Base-by-base conservation (phyloP, 208 protist genomes). In the Leptomonas pyrrhocoris region DNA sequence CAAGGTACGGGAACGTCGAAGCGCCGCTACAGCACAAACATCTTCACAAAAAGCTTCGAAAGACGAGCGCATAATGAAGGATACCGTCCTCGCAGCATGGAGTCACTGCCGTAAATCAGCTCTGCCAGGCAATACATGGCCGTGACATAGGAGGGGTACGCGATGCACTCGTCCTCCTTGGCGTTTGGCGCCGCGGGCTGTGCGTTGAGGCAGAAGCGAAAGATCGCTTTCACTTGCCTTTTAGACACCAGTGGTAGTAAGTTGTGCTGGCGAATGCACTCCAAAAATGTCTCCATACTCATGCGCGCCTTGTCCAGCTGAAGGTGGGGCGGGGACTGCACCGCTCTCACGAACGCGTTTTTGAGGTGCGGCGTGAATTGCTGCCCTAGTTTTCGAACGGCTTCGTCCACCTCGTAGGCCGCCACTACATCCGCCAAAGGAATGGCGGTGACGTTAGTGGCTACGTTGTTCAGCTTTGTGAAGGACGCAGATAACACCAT, bases 11-110 rank as follows among this genome's bases (percentile, higher is more conserved):
- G 16, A 4, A 16, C 25, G 5, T 21, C 15, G 11, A 34, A 16
- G 45, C 23, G 51, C n/a, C 23, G 5, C 49, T 23, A 73, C 8
- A 93, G 59, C 13, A 93, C 38, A 63, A 85, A 89, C 84, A 90
- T 90, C 63, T 87, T 90, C 2, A 85, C 65, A 13, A 93, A 65
- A 19, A 93, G 80, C 64, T 89, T 90, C 38, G 70, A 59, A n/a
- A 87, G 50, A 30, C 84, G 77, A 1, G 82, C 49, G 23, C 66
- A 72, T 12, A 80, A 72, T 18, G 77, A 89, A 1, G 84, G 68
- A 70, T 84, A 90, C 54, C 74, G 84, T 28, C 73, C 65, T 28
- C 40, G 74, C 55, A 89, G 72, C 16, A 63, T 23, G 15, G 77
- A 12, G 54, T 60, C 68, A n/a, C 27, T 43, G 30, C 79, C 79